Base-by-base conservation (phyloP, 129 eudicot species). In the Centaurea solstitialis region DNA sequence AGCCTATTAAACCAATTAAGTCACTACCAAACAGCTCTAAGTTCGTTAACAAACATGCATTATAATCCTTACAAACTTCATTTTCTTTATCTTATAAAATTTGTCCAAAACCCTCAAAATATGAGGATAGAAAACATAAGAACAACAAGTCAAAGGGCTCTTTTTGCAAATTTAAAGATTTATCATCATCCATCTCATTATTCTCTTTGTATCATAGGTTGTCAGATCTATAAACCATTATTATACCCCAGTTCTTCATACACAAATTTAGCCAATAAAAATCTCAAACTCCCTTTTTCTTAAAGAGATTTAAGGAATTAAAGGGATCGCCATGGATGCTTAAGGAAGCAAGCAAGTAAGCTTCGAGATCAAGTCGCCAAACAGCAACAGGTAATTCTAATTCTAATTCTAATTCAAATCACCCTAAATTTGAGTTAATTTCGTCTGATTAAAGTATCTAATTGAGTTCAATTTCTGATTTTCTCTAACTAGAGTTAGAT, bases 341-440 rank as follows among this genome's bases (percentile, higher is more conserved):
- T 95, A 76, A 90, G 96, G 89, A 95, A 91, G 87, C 99, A 95
- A 89, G 97, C 99, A 20, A 89, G 84, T 59, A 95, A 95, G 87
- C 80, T 95, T 75, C 87, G 97, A 86, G 99, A 95, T 12, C 99
- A 95, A 92, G 98, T 95, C 75, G 90, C 97, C 76, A 95, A 92
- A 81, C 99, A 95, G 61, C 99, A 95, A 78, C 97, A 85, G 97
- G 97, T 94, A 81, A 20, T 73, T 17, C 17, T 26, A 26, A 26
- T 26, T 26, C 30, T 94, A 81, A 20, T 73, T 17, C 17, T 26
- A 26, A 26, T 26, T 26, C 30, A n/a, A 79, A 24, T 76, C 45
- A 69, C 78, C 75, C 72, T 9, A 26, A 74, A 5, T 11, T 76
- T 11, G 37, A 33, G 37, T 33, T 33, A 33, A 33, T 0, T 33